Percentiles rank a stretch among this genome's conserved stretches.
phyloP scores from a whole-genome alignment of 192 early-diverging fungal genomes.

The Globomyces pollinis-pini region DNA sequence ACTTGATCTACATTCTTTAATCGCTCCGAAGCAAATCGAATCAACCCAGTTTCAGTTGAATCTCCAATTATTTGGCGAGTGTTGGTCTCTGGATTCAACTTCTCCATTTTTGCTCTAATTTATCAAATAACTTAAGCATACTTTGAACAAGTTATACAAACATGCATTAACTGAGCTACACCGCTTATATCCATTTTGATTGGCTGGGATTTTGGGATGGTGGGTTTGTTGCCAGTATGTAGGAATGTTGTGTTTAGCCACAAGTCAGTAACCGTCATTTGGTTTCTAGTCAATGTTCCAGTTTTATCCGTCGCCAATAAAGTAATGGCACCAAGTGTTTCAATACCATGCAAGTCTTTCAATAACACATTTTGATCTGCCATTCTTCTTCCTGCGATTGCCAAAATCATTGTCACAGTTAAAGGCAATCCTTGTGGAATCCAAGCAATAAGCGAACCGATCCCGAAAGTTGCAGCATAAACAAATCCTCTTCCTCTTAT shows the following conservation, averaged over 20 bases:
- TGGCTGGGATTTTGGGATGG: conserved; percentile 14
- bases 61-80: conserved; percentile 74
- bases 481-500: conserved; percentile 30
- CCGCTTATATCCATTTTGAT: conserved; percentile 36
- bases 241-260: conserved; percentile 29
- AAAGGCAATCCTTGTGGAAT: conserved; percentile 52
- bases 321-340: conserved; percentile 55
- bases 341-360: conserved; percentile 54
- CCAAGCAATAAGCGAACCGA: conserved; percentile 51
- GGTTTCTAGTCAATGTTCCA: conserved; percentile 59
- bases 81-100: conserved; percentile 17
- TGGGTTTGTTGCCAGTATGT: neutral
- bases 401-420: conserved; percentile 50
- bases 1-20: conserved; percentile 65
- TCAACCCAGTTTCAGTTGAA: conserved; percentile 76
- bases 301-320: conserved; percentile 69
- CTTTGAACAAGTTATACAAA: conserved; percentile 60
- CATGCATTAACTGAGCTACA: conserved; percentile 66
- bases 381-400: conserved; percentile 43
- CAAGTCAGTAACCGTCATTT: conserved; percentile 45
- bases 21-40: conserved; percentile 61
- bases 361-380: conserved; percentile 50
- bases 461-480: conserved; percentile 40
- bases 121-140: neutral
- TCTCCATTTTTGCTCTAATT: conserved; percentile 27